Base-by-base conservation (phyloP, 2,329 filamentous ascomycete species). In the Pseudogymnoascus sp. region DNA sequence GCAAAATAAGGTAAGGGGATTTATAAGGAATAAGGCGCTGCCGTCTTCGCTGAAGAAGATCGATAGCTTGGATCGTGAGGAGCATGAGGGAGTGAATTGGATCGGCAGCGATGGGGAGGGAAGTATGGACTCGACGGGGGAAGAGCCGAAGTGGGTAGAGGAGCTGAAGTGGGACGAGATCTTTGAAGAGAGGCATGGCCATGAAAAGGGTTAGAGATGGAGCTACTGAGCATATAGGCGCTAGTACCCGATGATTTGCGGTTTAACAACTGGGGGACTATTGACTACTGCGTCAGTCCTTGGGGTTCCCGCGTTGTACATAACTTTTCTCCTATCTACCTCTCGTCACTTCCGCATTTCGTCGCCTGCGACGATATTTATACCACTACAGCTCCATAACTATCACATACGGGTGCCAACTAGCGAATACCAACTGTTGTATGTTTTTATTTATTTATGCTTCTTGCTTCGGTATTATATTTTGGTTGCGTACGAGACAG, bases 191-290 rank as follows among this genome's bases (percentile, higher is more conserved):
- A 49, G 21, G 43, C 43, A 49, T 49, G 43, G 43, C 21, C 11
- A 46, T 78, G 78, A 79, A 49, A 75, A 70, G 28, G 74, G 71
- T 63, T 74, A 73, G 12, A 78, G 70, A 4, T 67, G 72, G 62
- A 73, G 69, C 38, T 73, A 5, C 18, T 23, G 42, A 25, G 42
- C 18, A 23, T 46, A 11, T 46, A 25, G 3, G 16, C 38, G 38
- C 38, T 11, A 42, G 38, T 7, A 8, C 8, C 6, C 16, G 16
- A 42, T 18, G 38, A 42, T 37, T n/a, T 37, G 36, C 36, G 36
- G 36, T 37, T 37, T 14, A n/a, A n/a, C 12, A 37, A 37, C 36
- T 37, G 36, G 36, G 6, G 36, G 36, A 37, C 36, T 14, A 5
- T 37, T 37, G 36, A n/a, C 36, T 37, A 37, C 36, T 37, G 36